Evolutionary conservation across 495 filamentous ascomycete species (phyloP).

Genomic region (Aspergillus sclerotiicarbonarius): DNA sequence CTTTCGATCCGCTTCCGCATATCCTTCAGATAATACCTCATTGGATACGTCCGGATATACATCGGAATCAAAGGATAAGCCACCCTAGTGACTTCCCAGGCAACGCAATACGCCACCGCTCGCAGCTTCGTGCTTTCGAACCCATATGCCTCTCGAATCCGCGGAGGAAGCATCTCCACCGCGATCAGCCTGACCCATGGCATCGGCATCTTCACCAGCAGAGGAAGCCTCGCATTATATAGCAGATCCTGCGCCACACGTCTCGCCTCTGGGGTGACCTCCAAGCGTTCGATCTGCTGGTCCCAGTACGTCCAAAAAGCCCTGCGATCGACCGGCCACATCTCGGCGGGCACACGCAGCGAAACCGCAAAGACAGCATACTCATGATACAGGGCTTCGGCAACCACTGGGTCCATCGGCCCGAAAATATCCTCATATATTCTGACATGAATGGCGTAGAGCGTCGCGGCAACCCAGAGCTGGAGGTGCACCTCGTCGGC

Average conservation of each 20-base stretch:
- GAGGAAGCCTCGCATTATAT: conserved; percentile 22
- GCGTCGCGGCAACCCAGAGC: conserved; percentile 43
- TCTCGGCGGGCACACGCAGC: conserved; percentile 30
- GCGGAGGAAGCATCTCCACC: conserved; percentile 30
- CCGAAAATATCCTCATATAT: conserved; percentile 39
- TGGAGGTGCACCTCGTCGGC: conserved; percentile 38
- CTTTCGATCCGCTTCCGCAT: conserved; percentile 31
- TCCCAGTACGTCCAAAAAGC: conserved; percentile 47
- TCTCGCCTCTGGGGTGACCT: conserved; percentile 31
- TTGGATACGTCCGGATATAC: conserved; percentile 31
- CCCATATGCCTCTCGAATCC: conserved; percentile 29
- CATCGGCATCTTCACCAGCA: conserved; percentile 23
- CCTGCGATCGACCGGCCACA: conserved; percentile 35
- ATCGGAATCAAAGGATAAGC: conserved; percentile 32
- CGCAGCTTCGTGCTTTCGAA: conserved; percentile 21
- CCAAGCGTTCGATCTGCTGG: conserved; percentile 26
- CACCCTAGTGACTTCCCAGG: conserved; percentile 21
- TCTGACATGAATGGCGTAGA: conserved; percentile 36
- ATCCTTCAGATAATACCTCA: conserved; percentile 39
- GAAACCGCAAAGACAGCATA: conserved; percentile 37
- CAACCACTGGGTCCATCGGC: conserved; percentile 13
- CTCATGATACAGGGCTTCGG: conserved; percentile 35
- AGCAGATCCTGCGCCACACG: conserved; percentile 34
- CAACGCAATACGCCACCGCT: conserved; percentile 16
- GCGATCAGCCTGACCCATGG: conserved; percentile 31